Percentiles rank a stretch among this genome's conserved stretches.
Conservation (phyloP, 257 asterid genomes). For the Apocynum venetum region DNA sequence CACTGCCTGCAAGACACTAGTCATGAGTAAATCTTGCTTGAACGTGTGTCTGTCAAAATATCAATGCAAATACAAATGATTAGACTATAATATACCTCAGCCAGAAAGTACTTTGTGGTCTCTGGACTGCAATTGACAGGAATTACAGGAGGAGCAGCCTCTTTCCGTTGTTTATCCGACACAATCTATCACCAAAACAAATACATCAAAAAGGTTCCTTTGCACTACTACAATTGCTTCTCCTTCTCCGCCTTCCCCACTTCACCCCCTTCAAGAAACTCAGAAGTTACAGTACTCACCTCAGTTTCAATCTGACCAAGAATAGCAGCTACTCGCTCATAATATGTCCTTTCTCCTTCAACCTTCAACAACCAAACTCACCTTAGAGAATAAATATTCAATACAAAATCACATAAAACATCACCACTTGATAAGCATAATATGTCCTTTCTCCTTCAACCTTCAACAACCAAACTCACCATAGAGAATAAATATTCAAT, state of each 20-base stretch:
- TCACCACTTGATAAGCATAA: conserved; percentile 20
- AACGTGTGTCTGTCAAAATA: conserved; percentile 4
- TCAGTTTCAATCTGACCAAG: conserved; percentile 88
- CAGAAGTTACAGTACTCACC: conserved; percentile 42
- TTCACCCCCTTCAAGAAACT: conserved; percentile 8
- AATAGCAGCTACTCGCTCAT: conserved; percentile 89
- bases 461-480: conserved; percentile 31
- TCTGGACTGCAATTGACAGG: conserved; percentile 52
- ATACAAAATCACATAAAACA: neutral
- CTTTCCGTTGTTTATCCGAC: conserved; percentile 94
- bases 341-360: conserved; percentile 87
- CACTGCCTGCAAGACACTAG: conserved; percentile 40
- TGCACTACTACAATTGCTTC: neutral
- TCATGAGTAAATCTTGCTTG: neutral
- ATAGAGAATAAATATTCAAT: neutral
- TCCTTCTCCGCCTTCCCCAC: neutral
- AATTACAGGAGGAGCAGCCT: conserved; percentile 86
- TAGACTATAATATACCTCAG: conserved; percentile 58
- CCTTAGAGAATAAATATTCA: neutral
- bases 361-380: conserved; percentile 41
- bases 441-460: conserved; percentile 58
- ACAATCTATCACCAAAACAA: conserved; percentile 51
- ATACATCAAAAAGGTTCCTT: conserved; percentile 1
- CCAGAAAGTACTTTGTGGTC: conserved; percentile 79
- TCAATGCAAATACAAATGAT: neutral